Conservation (phyloP, 176 grass and related monocot genomes). For the Avena eriantha region DNA sequence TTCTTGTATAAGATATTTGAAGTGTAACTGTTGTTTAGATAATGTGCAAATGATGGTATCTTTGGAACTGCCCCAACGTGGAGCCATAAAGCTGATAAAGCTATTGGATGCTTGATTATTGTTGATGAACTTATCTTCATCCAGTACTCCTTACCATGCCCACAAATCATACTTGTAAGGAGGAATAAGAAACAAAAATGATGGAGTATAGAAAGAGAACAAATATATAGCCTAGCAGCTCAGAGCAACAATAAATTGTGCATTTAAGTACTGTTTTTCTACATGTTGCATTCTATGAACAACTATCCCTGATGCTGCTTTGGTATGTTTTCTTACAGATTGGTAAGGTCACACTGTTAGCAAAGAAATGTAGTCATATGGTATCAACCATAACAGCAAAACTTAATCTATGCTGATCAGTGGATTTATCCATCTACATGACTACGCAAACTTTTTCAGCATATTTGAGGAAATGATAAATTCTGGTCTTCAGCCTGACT, state of each 20-base stretch:
- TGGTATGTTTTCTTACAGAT: constrained; percentile 48
- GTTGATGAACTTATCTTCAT: constrained; percentile 5
- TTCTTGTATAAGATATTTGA: constrained; percentile 22
- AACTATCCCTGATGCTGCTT: not conserved
- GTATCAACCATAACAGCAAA: constrained; percentile 93
- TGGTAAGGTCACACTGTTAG: constrained; percentile 77
- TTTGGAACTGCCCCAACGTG: constrained; percentile 10
- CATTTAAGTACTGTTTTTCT: not conserved
- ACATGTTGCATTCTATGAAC: not conserved
- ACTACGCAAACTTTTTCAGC: constrained; percentile 88
- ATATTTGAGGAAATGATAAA: constrained; percentile 95
- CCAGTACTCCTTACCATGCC: not conserved
- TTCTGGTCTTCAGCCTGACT: constrained; percentile 77
- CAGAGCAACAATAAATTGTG: not conserved
- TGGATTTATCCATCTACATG: constrained; percentile 93
- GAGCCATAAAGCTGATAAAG: not conserved
- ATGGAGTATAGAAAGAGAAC: not conserved
- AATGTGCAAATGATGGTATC: not conserved
- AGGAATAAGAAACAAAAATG: not conserved
- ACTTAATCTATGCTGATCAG: constrained; percentile 98
- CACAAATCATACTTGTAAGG: not conserved
- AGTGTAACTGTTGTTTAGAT: not conserved
- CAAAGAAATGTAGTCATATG: constrained; percentile 79
- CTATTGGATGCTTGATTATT: not conserved
- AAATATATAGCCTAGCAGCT: not conserved